Evolutionary conservation across 129 eudicot genomes (phyloP).

Genomic region (Saposhnikovia divaricata): DNA sequence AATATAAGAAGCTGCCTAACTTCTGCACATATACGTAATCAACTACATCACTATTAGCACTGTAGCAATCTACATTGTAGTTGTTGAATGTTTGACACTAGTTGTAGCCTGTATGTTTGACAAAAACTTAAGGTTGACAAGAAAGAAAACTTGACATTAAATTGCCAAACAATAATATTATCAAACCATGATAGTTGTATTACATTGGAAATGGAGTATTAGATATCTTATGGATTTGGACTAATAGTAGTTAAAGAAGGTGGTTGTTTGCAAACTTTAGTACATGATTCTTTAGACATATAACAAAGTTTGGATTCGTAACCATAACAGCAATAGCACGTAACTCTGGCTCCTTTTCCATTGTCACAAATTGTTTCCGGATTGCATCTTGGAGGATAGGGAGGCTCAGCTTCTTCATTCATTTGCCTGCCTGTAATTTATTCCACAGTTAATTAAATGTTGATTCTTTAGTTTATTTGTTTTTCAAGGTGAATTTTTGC

Average conservation of each 20-base stretch:
- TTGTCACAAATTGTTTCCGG: neutral
- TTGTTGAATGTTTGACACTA: too few relatives aligned
- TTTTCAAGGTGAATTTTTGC: too few relatives aligned
- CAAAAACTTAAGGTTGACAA: too few relatives aligned
- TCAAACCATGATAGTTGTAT: neutral
- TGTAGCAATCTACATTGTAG: too few relatives aligned
- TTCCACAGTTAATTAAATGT: too few relatives aligned
- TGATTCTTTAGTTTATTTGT: too few relatives aligned
- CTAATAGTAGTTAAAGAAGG: neutral
- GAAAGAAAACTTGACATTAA: too few relatives aligned
- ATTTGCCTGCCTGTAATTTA: neutral
- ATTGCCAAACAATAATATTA: neutral
- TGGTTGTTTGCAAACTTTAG: neutral
- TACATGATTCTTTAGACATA: neutral
- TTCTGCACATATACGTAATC: too few relatives aligned
- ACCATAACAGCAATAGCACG: neutral
- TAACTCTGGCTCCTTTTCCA: neutral
- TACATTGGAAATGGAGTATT: too few relatives aligned
- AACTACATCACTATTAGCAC: too few relatives aligned
- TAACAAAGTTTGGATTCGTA: neutral
- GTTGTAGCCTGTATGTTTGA: too few relatives aligned
- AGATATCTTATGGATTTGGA: neutral
- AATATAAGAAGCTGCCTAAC: too few relatives aligned
- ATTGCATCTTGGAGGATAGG: neutral
- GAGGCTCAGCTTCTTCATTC: neutral